A percentile compares a stretch with the other conserved stretches of the same genome.
Conservation (phyloP, 768 basidiomycete genomes). For the Psilocybe cubensis region DNA sequence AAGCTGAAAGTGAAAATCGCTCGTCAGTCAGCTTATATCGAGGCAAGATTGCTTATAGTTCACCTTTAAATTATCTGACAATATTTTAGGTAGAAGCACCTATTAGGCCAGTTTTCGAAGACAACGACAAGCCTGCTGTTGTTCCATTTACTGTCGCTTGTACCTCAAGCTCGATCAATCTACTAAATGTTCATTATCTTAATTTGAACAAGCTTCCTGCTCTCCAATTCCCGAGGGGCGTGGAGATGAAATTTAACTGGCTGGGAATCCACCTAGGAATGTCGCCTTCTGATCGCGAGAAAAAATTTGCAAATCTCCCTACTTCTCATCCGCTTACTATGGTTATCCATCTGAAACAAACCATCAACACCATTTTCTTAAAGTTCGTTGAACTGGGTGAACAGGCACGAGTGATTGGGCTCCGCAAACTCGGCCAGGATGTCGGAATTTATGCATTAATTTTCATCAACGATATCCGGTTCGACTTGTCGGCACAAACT, state of each 20-base stretch:
- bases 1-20: slow-evolving; percentile 48
- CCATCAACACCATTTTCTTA: slow-evolving; percentile 7
- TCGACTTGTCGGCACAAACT: slow-evolving; percentile 53
- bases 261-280: slow-evolving; percentile 22
- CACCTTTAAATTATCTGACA: slow-evolving; percentile 18
- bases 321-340: too few relatives aligned
- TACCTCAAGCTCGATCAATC: slow-evolving; percentile 4
- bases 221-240: slow-evolving; percentile 10
- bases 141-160: slow-evolving; percentile 32
- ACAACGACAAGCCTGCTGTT: slow-evolving; percentile 15
- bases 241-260: slow-evolving; percentile 22
- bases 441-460: slow-evolving; percentile 40
- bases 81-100: slow-evolving; percentile 28
- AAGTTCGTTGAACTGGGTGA: background rate
- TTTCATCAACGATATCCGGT: slow-evolving; percentile 47
- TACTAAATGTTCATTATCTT: slow-evolving; percentile 36
- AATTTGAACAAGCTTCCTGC: slow-evolving; percentile 19
- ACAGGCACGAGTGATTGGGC: slow-evolving; percentile 17
- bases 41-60: slow-evolving; percentile 30
- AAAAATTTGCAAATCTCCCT: slow-evolving; percentile 9
- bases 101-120: slow-evolving; percentile 18
- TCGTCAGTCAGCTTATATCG: slow-evolving; percentile 56
- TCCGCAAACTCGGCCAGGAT: slow-evolving; percentile 20
- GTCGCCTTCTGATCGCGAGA: slow-evolving; percentile 22
- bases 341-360: too few relatives aligned